Percentiles rank a stretch among this genome's conserved stretches.
Evolutionary conservation across 306 rosid genomes (phyloP).

Genomic region (Lathyrus oleraceus): DNA sequence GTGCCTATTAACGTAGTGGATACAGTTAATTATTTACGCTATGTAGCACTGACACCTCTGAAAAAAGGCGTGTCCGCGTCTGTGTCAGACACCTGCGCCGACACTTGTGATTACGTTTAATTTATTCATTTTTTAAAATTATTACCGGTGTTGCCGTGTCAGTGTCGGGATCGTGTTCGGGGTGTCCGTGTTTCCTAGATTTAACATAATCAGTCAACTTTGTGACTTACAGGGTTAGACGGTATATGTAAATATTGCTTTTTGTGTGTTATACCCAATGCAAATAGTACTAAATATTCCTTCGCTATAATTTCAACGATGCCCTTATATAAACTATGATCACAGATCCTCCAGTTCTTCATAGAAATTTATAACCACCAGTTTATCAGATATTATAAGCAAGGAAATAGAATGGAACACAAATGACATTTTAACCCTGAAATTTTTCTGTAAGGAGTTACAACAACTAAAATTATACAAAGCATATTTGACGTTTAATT

Average conservation of each 20-base stretch:
- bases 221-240: not conserved
- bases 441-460: not conserved
- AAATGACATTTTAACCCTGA: slow-evolving; percentile 27
- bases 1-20: not conserved
- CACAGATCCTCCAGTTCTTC: not conserved
- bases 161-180: no score
- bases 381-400: slow-evolving; percentile 20
- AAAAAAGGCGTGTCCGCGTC: no score
- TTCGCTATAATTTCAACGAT: not conserved
- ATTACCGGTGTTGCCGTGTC: no score
- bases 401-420: slow-evolving; percentile 20
- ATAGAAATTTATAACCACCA: not conserved
- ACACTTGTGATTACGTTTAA: no score
- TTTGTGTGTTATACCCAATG: not conserved
- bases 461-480: not conserved
- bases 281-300: not conserved
- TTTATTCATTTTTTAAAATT: no score
- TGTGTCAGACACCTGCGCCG: no score
- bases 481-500: not conserved
- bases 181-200: no score
- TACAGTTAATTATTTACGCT: not conserved
- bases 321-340: not conserved
- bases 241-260: not conserved
- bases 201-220: no score
- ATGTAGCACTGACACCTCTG: no score